Conservation (phyloP, 2,329 filamentous ascomycete genomes). For the Fusarium oligoseptatum region DNA sequence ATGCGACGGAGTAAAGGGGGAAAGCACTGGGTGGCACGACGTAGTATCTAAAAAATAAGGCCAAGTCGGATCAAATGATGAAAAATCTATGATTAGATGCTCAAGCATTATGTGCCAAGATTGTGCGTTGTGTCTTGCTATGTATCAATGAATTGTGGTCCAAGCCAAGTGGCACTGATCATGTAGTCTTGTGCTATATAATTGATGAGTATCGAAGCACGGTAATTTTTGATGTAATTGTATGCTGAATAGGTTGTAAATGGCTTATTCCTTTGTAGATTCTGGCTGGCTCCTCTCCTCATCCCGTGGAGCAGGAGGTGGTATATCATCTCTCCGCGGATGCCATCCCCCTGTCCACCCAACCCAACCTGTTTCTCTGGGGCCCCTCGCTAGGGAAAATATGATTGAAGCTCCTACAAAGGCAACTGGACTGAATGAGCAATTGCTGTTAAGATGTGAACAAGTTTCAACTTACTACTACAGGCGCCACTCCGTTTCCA, state of each 20-base stretch:
- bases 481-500: constrained; percentile 63
- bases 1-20: constrained; percentile 12
- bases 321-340: constrained; percentile 28
- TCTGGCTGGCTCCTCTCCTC: constrained; percentile 12
- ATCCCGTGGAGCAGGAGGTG: constrained; percentile 5
- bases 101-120: neutral
- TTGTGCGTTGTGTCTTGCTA: neutral
- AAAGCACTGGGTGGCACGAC: neutral
- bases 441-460: neutral
- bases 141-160: neutral
- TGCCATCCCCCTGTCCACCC: constrained; percentile 51
- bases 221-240: neutral
- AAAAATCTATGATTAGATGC: neutral
- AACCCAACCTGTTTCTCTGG: constrained; percentile 49
- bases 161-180: neutral
- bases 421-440: constrained; percentile 35
- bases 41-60: constrained; percentile 17
- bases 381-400: constrained; percentile 48
- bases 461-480: constrained; percentile 43
- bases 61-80: constrained; percentile 2
- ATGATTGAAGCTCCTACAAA: constrained; percentile 44
- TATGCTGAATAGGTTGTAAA: neutral
- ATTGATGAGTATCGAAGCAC: neutral
- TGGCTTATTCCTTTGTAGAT: neutral
- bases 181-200: neutral